Conservation (phyloP, 75 land plant genomes). For the Azolla pinnata region DNA sequence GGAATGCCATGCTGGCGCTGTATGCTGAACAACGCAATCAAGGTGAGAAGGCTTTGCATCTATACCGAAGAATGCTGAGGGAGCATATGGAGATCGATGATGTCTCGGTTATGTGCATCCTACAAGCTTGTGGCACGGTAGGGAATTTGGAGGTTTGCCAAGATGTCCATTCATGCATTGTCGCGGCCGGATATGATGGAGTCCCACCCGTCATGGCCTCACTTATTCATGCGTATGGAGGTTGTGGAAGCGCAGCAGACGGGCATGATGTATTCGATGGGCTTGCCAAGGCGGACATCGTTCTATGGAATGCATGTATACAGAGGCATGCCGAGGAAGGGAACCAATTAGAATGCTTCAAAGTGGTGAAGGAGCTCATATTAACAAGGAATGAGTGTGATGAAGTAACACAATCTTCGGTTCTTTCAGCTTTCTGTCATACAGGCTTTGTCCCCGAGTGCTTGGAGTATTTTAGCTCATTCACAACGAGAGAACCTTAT, state of each 20-base stretch:
- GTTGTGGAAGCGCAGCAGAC: constrained; percentile 17
- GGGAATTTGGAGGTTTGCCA: constrained; percentile 10
- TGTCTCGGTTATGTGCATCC: constrained; percentile 13
- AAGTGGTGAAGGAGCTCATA: constrained; percentile 8
- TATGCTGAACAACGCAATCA: constrained; percentile 9
- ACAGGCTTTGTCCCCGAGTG: constrained; percentile 14
- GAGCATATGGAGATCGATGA: constrained; percentile 4
- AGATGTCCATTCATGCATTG: constrained; percentile 6
- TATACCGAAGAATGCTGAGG: constrained; percentile 9
- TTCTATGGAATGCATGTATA: constrained; percentile 18
- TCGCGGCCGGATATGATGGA: constrained; percentile 1
- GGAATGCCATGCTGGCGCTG: constrained; percentile 21
- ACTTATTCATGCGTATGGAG: constrained; percentile 20
- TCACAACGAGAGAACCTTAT: background rate
- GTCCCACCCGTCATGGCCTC: constrained; percentile 15
- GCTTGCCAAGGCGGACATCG: constrained; percentile 6
- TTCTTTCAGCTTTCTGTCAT: constrained; percentile 17
- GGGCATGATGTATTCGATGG: constrained; percentile 13
- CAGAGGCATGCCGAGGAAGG: constrained; percentile 7
- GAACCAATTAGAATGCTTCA: constrained; percentile 1
- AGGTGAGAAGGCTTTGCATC: constrained; percentile 6
- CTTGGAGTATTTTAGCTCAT: constrained; percentile 3
- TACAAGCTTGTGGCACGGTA: constrained; percentile 10
- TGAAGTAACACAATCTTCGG: constrained; percentile 5
- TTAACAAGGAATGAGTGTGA: constrained; percentile 10